Conservation (phyloP, 257 asterid species). For the Solanum chilense region DNA sequence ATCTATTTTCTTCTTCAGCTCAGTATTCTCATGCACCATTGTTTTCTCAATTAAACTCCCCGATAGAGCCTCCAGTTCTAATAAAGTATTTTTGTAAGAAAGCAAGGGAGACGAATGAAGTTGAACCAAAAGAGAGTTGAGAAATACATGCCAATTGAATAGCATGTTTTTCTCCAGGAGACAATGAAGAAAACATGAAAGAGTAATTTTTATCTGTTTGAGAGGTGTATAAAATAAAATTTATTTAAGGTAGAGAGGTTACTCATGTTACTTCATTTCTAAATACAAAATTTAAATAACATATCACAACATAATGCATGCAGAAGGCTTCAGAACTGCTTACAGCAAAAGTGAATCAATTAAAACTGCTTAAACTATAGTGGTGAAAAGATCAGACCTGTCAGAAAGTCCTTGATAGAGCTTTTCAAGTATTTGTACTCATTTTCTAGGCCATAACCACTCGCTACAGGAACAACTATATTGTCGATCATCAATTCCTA, state of each 20-base stretch:
- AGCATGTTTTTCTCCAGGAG: not conserved
- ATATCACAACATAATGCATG: not conserved
- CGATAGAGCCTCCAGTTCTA: not conserved
- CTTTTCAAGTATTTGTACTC: conserved; percentile 80
- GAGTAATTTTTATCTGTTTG: not conserved
- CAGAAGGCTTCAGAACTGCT: not conserved
- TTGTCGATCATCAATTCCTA: conserved; percentile 78
- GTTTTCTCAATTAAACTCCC: not conserved
- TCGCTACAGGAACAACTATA: conserved; percentile 72
- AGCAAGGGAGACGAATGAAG: not conserved
- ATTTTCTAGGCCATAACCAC: conserved; percentile 45
- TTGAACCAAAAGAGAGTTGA: not conserved
- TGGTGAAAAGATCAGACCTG: conserved; percentile 30
- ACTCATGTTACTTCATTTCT: not conserved
- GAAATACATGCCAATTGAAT: not conserved
- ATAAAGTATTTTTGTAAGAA: not conserved
- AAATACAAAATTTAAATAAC: not conserved
- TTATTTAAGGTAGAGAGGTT: not conserved
- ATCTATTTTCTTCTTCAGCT: not conserved
- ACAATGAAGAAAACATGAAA: not conserved
- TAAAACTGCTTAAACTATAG: not conserved
- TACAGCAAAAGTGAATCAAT: not conserved
- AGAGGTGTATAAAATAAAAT: not conserved
- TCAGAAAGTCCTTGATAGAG: conserved; percentile 61
- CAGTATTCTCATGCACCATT: not conserved